Evolutionary conservation across 768 basidiomycete species (phyloP).

Genomic region (Phylloporus rhodoxanthus): DNA sequence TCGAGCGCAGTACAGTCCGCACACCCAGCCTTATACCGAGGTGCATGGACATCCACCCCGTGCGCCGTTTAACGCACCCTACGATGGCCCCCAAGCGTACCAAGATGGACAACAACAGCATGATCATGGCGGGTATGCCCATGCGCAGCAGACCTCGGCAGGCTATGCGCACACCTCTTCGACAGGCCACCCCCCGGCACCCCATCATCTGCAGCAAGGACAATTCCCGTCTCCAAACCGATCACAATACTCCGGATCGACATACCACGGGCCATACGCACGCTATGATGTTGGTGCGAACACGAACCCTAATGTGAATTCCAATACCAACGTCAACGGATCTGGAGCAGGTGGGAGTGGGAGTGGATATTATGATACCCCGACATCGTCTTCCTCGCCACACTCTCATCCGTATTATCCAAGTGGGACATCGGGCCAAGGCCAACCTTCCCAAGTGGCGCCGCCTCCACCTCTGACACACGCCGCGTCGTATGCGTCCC

Average conservation of each 20-base stretch:
- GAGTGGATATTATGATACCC: constrained; percentile 24
- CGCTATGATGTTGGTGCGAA: constrained; percentile 27
- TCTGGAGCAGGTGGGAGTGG: constrained; percentile 8
- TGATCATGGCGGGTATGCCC: constrained; percentile 17
- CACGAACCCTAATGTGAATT: constrained; percentile 12
- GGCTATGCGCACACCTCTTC: constrained; percentile 17
- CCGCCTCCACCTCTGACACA: constrained; percentile 17
- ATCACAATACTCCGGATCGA: constrained; percentile 21
- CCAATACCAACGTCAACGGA: constrained; percentile 6
- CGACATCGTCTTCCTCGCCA: constrained; percentile 18
- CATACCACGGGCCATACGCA: constrained; percentile 26
- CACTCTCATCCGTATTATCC: constrained; percentile 20
- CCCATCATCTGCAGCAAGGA: constrained; percentile 20
- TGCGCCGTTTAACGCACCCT: constrained; percentile 16
- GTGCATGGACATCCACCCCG: constrained; percentile 17
- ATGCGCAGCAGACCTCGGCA: constrained; percentile 17
- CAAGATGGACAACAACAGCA: constrained; percentile 24
- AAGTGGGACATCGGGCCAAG: constrained; percentile 14
- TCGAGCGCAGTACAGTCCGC: constrained; percentile 15
- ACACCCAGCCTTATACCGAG: constrained; percentile 15
- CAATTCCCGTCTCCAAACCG: constrained; percentile 24
- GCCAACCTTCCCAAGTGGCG: constrained; percentile 16
- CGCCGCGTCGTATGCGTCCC: constrained; percentile 18
- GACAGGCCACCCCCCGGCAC: constrained; percentile 14
- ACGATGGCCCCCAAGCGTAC: constrained; percentile 25